Percentiles rank a stretch among this genome's conserved stretches.
These are phyloP conservation scores for Berberis vulgaris DNA, from an alignment of 164 flowering plant species.

Conservation along the genomic window DNA sequence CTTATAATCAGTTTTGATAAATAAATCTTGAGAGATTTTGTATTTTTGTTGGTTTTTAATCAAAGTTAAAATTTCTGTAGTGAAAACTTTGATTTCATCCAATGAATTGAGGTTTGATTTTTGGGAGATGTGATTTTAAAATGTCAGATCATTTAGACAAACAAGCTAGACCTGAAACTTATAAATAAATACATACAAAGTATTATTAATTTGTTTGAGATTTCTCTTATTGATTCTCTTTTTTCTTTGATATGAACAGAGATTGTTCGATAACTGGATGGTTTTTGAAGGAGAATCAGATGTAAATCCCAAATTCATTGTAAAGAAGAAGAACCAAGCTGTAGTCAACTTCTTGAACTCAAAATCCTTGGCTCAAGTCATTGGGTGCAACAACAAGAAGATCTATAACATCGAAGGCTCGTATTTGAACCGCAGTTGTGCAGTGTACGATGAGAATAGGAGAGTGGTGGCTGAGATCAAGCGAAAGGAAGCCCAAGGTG, in stretches of 20 bases:
- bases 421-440: conserved; percentile 47
- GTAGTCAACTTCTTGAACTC: conserved; percentile 27
- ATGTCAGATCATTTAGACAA: too few relatives aligned
- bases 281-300: conserved; percentile 54
- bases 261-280: conserved; percentile 52
- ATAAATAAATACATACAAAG: too few relatives aligned
- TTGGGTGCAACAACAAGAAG: background rate
- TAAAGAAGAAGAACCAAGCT: conserved; percentile 24
- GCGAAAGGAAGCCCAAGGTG: conserved; percentile 40
- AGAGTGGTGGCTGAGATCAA: conserved; percentile 50
- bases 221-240: background rate
- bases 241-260: conserved; percentile 25
- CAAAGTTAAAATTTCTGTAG: too few relatives aligned
- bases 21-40: too few relatives aligned
- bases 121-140: too few relatives aligned
- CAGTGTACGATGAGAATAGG: conserved; percentile 41
- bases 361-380: conserved; percentile 40
- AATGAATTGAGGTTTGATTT: too few relatives aligned
- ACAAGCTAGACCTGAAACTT: too few relatives aligned
- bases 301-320: conserved; percentile 32
- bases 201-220: too few relatives aligned
- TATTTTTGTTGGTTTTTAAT: too few relatives aligned
- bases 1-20: too few relatives aligned
- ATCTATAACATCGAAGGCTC: conserved; percentile 56
- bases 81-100: too few relatives aligned